phyloP scores from a whole-genome alignment of 2,329 filamentous ascomycete genomes.

The Colletotrichum tropicicola region DNA sequence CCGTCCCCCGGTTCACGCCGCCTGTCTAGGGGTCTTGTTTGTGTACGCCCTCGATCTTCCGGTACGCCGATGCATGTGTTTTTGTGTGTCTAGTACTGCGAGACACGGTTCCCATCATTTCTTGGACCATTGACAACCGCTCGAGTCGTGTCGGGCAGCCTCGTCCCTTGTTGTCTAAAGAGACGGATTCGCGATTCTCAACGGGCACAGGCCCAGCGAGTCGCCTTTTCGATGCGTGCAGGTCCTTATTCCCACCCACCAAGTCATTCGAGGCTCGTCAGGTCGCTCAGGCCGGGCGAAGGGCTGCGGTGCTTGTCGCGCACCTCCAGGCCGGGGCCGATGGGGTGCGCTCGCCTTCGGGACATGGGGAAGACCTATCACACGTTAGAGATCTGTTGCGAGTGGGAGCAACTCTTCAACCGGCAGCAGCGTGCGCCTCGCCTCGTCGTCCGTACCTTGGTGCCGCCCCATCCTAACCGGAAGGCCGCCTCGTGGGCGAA shows the following conservation, averaged over 20 bases:
- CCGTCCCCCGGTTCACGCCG: neutral
- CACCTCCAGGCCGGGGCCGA: constrained; percentile 86
- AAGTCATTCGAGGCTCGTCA: constrained; percentile 72
- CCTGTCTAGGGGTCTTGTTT: constrained; percentile 6
- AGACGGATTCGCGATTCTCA: neutral
- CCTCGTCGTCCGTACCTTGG: constrained; percentile 75
- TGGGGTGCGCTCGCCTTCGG: constrained; percentile 69
- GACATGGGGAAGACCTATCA: constrained; percentile 64
- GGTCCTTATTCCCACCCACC: constrained; percentile 24
- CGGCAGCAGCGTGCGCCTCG: neutral
- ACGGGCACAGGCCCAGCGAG: neutral
- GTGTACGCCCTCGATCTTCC: neutral
- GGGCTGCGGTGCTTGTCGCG: constrained; percentile 70
- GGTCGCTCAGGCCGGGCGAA: constrained; percentile 68
- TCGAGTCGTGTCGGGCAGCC: neutral
- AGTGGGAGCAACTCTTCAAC: neutral
- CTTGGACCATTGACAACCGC: neutral
- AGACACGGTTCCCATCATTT: neutral
- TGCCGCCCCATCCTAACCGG: constrained; percentile 90
- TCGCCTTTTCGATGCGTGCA: neutral
- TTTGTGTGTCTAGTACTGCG: neutral
- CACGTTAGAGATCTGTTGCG: neutral
- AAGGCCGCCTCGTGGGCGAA: constrained; percentile 97
- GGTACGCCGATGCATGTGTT: constrained; percentile 11
- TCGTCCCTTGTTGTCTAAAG: neutral